Evolutionary conservation across 768 basidiomycete species (phyloP).

Genomic region (Tricholoma hemisulphureum): DNA sequence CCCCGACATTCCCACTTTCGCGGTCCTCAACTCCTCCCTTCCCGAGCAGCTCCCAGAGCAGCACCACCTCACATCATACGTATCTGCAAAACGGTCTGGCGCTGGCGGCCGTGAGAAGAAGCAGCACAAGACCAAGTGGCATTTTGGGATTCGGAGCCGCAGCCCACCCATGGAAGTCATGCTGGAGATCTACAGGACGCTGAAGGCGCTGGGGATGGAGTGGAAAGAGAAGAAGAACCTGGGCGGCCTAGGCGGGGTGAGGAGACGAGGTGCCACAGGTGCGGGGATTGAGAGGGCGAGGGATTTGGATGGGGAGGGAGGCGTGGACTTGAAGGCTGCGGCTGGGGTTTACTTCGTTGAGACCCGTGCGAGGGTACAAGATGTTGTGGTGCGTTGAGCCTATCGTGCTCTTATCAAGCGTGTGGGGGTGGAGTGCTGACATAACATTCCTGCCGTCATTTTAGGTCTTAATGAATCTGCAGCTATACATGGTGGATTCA

Average conservation of each 20-base stretch:
- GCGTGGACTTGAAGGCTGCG: conserved; percentile 67
- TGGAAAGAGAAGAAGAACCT: conserved; percentile 91
- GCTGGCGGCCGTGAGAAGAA: conserved; percentile 53
- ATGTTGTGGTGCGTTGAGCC: conserved; percentile 74
- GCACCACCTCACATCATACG: conserved; percentile 71
- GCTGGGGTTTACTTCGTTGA: conserved; percentile 89
- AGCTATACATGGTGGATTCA: conserved; percentile 94
- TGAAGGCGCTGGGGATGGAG: conserved; percentile 90
- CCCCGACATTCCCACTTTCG: conserved; percentile 62
- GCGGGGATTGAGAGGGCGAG: conserved; percentile 59
- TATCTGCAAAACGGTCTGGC: conserved; percentile 50
- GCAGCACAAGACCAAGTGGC: conserved; percentile 87
- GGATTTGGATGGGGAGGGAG: conserved; percentile 58
- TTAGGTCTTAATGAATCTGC: conserved; percentile 94
- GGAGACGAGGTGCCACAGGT: conserved; percentile 29
- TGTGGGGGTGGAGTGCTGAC: background rate
- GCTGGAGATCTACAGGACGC: conserved; percentile 94
- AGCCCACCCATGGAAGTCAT: conserved; percentile 99
- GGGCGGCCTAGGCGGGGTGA: conserved; percentile 64
- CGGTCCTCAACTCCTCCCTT: conserved; percentile 86
- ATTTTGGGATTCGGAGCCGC: conserved; percentile 94
- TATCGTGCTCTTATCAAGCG: background rate
- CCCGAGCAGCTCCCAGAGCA: conserved; percentile 60
- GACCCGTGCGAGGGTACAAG: conserved; percentile 84
- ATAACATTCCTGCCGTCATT: background rate